Evolutionary conservation across 2,329 filamentous ascomycete species (phyloP), one percentile per base, ranked within the genome.

Genomic region (Parastagonospora avenae): DNA sequence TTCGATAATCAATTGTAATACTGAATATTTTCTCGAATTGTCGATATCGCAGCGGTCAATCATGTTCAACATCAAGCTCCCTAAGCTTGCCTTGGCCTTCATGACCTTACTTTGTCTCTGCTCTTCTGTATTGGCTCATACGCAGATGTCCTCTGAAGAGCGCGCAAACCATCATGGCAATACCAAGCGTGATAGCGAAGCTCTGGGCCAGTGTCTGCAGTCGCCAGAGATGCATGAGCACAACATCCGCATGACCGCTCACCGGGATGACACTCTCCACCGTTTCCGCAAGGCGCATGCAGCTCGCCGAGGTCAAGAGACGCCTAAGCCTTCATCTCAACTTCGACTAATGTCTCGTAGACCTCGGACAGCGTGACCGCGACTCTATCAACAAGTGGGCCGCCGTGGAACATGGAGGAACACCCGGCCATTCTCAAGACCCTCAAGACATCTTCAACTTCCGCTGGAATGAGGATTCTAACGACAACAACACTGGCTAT

Each of bases 361-460:
- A 16, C 8, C 33, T 36, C 8, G 8, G 2, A 14, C 12, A 36
- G 33, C 33, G 33, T 16, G 8, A 15, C 33, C 33, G 14, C 11
- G 14, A 36, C 5, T 59, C 57, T 32, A 52, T 60, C 35, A 50
- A 62, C 39, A 55, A 67, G 42, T 62, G 48, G 41, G 46, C 46
- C 24, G 46, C 40, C n/a, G 24, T 54, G 52, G 63, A 63, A 48
- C 57, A 66, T 46, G 48, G 59, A 36, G 57, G 57, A 46, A 2
- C 38, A 14, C 27, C 36, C 14, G 60, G 33, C 8, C 45, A 53
- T 30, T 50, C 54, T 14, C 11, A 29, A 14, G 46, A 60, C 33
- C 55, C 46, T 4, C 40, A 41, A 10, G 39, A 41, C 30, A 12
- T 41, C 24, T 41, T 41, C 27, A 11, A 41, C 39, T 41, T 41